A percentile compares a stretch with the other conserved stretches of the same genome.
Evolutionary conservation across 2,329 filamentous ascomycete genomes (phyloP).

Genomic region (Plectosphaerella sp.): DNA sequence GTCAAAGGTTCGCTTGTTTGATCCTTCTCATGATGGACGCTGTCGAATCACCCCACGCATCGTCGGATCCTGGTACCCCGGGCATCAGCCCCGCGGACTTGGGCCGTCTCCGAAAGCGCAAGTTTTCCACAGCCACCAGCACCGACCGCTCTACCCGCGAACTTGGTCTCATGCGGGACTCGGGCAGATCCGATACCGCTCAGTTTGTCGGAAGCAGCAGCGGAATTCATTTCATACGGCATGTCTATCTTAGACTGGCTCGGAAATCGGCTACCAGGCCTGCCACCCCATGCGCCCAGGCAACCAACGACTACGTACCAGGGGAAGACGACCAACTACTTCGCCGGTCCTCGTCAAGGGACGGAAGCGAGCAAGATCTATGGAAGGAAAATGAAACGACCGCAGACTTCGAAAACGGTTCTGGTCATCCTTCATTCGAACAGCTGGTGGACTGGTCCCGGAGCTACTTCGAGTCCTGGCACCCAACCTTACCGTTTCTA

Average conservation of each 20-base stretch:
- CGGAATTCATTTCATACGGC: constrained; percentile 55
- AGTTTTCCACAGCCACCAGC: constrained; percentile 17
- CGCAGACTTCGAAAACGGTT: background rate
- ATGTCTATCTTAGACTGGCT: constrained; percentile 46
- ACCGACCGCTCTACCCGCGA: constrained; percentile 21
- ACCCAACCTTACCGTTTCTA: constrained; percentile 51
- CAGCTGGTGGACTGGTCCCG: constrained; percentile 44
- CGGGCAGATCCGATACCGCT: constrained; percentile 38
- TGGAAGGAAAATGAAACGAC: constrained; percentile 31
- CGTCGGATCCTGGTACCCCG: constrained; percentile 17
- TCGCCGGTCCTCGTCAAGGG: constrained; percentile 2
- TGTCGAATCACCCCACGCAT: constrained; percentile 21
- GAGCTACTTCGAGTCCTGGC: constrained; percentile 55
- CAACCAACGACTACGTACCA: constrained; percentile 40
- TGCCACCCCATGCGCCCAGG: constrained; percentile 1
- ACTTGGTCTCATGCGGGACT: constrained; percentile 44
- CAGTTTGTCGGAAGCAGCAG: constrained; percentile 54
- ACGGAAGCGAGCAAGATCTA: constrained; percentile 18
- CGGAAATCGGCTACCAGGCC: constrained; percentile 13
- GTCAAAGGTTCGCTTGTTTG: background rate
- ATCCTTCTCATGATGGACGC: constrained; percentile 16
- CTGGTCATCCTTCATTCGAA: constrained; percentile 33
- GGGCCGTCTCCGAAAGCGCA: constrained; percentile 22
- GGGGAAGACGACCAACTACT: constrained; percentile 51
- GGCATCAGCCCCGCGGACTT: constrained; percentile 10